These are phyloP conservation scores for Sarocladiaceae sp. DNA, from an alignment of 2,329 filamentous ascomycete species.

Conservation along the genomic window DNA sequence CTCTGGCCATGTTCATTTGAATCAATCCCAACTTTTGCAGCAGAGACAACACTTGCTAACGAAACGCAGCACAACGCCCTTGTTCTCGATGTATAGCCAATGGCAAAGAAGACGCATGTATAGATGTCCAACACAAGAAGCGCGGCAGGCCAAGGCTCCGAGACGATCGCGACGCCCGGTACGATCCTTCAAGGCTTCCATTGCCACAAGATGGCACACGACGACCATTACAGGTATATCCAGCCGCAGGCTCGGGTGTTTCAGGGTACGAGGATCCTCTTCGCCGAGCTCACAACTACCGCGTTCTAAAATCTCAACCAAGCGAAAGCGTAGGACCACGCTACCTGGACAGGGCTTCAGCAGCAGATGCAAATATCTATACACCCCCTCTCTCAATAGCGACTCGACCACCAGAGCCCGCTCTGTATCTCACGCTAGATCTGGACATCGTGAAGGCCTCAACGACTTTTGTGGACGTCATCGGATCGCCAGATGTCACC, in stretches of 20 bases:
- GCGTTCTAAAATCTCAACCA: constrained; percentile 51
- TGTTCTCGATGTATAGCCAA: constrained; percentile 74
- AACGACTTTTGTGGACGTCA: constrained; percentile 48
- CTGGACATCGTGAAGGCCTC: constrained; percentile 56
- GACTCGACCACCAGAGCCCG: constrained; percentile 41
- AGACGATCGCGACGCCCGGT: constrained; percentile 62
- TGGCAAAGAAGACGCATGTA: constrained; percentile 74
- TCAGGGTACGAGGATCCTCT: constrained; percentile 43
- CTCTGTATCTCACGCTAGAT: constrained; percentile 55
- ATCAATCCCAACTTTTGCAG: too few species aligned
- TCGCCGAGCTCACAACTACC: constrained; percentile 43
- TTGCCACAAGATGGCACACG: constrained; percentile 42
- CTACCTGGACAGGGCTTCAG: constrained; percentile 47
- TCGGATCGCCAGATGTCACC: constrained; percentile 43
- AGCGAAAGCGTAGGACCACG: constrained; percentile 43
- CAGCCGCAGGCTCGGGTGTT: constrained; percentile 37
- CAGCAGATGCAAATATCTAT: constrained; percentile 44
- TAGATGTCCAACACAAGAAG: constrained; percentile 85
- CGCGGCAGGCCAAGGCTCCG: constrained; percentile 72
- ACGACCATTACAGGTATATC: constrained; percentile 48
- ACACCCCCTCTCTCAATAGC: constrained; percentile 38
- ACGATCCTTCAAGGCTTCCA: constrained; percentile 45
- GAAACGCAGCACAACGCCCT: constrained; percentile 61
- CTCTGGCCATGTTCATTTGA: too few species aligned
- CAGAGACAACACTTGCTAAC: too few species aligned